phyloP scores from a whole-genome alignment of 2,329 filamentous ascomycete genomes.

The Penicillium sp. region DNA sequence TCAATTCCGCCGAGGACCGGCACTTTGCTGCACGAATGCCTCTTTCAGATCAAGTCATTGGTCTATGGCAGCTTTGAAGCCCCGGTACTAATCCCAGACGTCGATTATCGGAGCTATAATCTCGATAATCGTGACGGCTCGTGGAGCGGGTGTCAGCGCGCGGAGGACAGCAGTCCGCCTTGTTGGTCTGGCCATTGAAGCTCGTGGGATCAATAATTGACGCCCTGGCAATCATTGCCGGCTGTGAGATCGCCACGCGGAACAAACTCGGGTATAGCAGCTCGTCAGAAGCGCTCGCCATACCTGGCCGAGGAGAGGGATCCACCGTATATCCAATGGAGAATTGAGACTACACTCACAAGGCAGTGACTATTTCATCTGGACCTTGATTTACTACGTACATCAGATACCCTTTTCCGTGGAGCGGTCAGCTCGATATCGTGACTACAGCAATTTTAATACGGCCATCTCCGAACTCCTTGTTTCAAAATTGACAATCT shows the following conservation, averaged over 20 bases:
- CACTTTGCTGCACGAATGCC: constrained; percentile 1
- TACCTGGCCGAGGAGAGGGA: neutral
- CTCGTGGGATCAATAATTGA: neutral
- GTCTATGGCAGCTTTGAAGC: neutral
- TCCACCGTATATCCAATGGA: neutral
- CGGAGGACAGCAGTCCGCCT: constrained; percentile 10
- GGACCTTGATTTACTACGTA: neutral
- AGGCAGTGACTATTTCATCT: neutral
- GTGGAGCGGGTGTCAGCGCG: neutral
- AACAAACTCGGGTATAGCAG: neutral
- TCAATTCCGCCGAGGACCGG: constrained; percentile 24
- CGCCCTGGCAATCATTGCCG: neutral
- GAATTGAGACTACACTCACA: neutral
- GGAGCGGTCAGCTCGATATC: neutral
- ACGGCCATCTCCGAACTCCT: neutral
- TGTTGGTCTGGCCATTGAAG: neutral
- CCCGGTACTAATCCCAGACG: neutral
- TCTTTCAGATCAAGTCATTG: neutral
- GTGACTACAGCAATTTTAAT: neutral
- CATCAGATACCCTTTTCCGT: neutral
- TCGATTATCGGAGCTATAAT: neutral
- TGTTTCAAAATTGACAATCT: neutral
- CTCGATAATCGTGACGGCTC: neutral
- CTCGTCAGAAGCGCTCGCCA: neutral
- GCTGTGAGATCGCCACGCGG: neutral